phyloP scores from a whole-genome alignment of 257 asterid species.

The Forsythia suspensa region DNA sequence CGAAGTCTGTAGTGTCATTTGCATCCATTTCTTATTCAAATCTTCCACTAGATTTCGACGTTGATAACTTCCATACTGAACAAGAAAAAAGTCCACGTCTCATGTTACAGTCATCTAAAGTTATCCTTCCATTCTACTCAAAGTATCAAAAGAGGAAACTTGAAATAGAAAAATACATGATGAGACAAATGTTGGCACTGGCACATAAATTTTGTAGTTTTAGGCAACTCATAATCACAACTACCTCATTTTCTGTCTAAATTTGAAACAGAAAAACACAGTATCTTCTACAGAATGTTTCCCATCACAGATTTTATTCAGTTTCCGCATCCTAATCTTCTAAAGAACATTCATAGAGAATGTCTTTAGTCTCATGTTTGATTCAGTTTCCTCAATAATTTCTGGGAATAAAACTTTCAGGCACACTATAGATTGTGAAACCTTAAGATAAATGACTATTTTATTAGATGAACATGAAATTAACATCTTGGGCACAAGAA shows the following conservation, averaged over 20 bases:
- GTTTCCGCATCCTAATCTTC: neutral
- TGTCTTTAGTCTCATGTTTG: neutral
- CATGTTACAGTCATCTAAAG: slow-evolving; percentile 11
- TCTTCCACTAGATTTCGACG: slow-evolving; percentile 67
- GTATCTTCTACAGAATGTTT: neutral
- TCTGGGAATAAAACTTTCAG: neutral
- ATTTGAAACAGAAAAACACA: neutral
- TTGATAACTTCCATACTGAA: slow-evolving; percentile 79
- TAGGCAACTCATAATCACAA: neutral
- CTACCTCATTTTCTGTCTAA: neutral
- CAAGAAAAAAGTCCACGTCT: slow-evolving; percentile 24
- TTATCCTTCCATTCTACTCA: neutral
- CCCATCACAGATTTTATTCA: neutral
- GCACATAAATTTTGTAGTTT: neutral
- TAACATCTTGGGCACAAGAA: neutral
- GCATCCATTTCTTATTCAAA: slow-evolving; percentile 90
- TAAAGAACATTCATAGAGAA: neutral
- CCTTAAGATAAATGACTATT: too few species aligned
- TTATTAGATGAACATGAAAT: neutral
- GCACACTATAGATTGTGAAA: neutral
- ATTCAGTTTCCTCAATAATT: neutral
- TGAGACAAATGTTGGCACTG: neutral
- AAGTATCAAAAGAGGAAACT: neutral
- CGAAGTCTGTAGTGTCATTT: slow-evolving; percentile 60
- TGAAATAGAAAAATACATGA: neutral